Conservation (phyloP, 1,284 basidiomycete genomes). For the Sanguinoderma infundibulare region DNA sequence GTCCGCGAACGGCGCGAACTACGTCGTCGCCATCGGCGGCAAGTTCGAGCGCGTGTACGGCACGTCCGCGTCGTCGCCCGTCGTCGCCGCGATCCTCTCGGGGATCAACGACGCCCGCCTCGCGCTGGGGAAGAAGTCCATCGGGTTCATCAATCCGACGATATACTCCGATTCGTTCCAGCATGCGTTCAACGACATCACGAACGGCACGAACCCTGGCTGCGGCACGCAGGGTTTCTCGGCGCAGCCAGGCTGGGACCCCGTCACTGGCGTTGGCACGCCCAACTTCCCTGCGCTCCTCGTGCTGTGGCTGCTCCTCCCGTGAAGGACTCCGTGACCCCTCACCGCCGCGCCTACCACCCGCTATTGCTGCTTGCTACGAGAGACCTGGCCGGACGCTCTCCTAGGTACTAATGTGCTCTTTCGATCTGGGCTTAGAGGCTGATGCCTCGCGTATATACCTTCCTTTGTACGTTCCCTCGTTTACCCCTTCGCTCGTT, state of each 20-base stretch:
- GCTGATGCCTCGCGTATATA: background rate
- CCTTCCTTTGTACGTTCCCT: background rate
- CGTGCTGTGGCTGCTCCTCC: conserved; percentile 16
- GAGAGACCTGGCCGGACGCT: background rate
- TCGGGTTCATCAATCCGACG: conserved; percentile 43
- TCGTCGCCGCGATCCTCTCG: conserved; percentile 49
- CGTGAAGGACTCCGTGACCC: conserved; percentile 5
- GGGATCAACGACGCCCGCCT: conserved; percentile 61
- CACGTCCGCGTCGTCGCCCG: conserved; percentile 36
- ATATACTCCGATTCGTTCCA: conserved; percentile 44
- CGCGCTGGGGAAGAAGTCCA: conserved; percentile 46
- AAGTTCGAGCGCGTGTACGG: conserved; percentile 33
- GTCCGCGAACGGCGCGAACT: conserved; percentile 40
- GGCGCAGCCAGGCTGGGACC: conserved; percentile 58
- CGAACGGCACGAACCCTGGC: conserved; percentile 46
- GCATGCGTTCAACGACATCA: conserved; percentile 52
- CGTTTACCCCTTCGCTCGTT: background rate
- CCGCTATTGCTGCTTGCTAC: too few species aligned
- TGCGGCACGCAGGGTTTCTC: conserved; percentile 48
- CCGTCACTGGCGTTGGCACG: conserved; percentile 45
- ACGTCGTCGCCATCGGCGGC: conserved; percentile 28
- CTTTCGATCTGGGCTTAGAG: background rate
- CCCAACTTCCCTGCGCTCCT: conserved; percentile 31
- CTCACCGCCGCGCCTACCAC: background rate
- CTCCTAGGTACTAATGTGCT: background rate